These are phyloP conservation scores for Myxozyma udenii DNA, from an alignment of 805 yeast species.

Conservation along the genomic window DNA sequence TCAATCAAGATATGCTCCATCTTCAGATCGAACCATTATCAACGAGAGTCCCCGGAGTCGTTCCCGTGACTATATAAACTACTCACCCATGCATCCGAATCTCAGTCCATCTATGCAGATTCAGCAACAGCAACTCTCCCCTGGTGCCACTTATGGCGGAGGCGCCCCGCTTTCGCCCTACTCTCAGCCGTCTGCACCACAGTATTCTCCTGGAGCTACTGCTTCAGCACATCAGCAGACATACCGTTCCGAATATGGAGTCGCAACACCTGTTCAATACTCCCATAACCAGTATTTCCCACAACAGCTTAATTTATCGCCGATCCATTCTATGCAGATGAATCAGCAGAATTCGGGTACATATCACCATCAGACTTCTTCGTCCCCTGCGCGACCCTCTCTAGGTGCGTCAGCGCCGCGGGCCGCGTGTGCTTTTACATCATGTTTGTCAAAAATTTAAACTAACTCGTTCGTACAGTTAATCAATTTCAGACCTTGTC, in stretches of 20 bases:
- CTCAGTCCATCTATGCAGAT: slow-evolving; percentile 8
- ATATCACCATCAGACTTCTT: slow-evolving; percentile 1
- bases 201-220: not conserved
- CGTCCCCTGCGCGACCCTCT: slow-evolving; percentile 8
- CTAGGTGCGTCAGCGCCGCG: slow-evolving; percentile 10
- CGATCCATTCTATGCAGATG: slow-evolving; percentile 7
- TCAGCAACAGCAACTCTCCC: slow-evolving; percentile 6
- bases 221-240: not conserved
- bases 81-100: slow-evolving; percentile 14
- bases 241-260: slow-evolving; percentile 14
- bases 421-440: not conserved
- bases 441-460: not conserved
- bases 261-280: slow-evolving; percentile 22
- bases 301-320: slow-evolving; percentile 11
- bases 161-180: slow-evolving; percentile 10
- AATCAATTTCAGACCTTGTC: slow-evolving; percentile 24
- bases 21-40: slow-evolving; percentile 2
- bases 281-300: slow-evolving; percentile 9
- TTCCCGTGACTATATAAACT: slow-evolving; percentile 15
- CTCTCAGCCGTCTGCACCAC: not conserved
- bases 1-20: slow-evolving; percentile 9
- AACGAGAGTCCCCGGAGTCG: slow-evolving; percentile 16
- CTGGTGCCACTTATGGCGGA: not conserved
- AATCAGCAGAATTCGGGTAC: slow-evolving; percentile 5
- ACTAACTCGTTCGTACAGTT: slow-evolving; percentile 11